phyloP scores from a whole-genome alignment of 257 asterid species.

The Dorcoceras hygrometricum region DNA sequence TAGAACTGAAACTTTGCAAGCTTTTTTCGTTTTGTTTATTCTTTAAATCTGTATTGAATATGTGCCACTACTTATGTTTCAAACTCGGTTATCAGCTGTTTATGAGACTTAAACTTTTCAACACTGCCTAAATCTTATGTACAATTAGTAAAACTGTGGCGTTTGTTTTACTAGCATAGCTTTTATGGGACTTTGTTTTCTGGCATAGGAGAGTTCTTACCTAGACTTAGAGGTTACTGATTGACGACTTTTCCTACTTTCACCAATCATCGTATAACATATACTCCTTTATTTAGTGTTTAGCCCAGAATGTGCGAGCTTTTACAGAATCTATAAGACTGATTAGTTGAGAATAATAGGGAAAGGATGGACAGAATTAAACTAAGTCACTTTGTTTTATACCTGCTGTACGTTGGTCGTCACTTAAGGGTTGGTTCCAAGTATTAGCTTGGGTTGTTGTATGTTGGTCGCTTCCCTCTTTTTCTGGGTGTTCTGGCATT shows the following conservation, averaged over 20 bases:
- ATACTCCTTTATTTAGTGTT: background rate
- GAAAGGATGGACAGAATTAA: background rate
- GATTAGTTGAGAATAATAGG: constrained; percentile 2
- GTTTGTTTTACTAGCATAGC: background rate
- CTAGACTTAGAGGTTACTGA: too few relatives aligned
- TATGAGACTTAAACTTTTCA: background rate
- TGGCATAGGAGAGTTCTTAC: background rate
- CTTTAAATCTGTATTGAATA: background rate
- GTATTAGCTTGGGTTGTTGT: background rate
- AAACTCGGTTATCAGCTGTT: background rate
- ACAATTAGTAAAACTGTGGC: background rate
- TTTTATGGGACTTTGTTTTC: background rate
- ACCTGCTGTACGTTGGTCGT: too few relatives aligned
- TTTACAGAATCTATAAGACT: background rate
- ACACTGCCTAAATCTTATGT: background rate
- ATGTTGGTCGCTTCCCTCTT: too few relatives aligned
- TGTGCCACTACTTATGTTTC: background rate
- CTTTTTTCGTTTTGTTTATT: background rate
- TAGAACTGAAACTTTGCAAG: constrained; percentile 7
- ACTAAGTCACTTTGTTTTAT: background rate
- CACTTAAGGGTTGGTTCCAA: background rate
- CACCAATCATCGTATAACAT: background rate
- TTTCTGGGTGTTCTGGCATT: background rate
- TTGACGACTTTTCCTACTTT: too few relatives aligned
- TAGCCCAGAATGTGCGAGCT: background rate